Percentiles rank a stretch among this genome's conserved stretches.
Evolutionary conservation across 805 yeast species (phyloP).

Genomic region (Lachancea kluyveri): DNA sequence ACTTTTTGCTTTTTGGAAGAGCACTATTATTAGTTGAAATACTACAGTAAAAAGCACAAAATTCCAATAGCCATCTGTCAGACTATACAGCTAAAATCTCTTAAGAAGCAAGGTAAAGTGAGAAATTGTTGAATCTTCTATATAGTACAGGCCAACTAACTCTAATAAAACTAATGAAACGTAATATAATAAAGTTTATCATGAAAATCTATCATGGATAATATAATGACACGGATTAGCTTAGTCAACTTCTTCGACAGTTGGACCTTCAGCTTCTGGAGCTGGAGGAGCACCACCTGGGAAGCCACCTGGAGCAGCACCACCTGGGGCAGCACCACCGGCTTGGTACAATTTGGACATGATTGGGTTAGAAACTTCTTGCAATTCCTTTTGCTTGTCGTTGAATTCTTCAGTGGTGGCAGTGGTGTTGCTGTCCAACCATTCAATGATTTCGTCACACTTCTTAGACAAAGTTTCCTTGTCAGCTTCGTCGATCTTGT

Average conservation of each 20-base stretch:
- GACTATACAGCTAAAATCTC: too few relatives aligned
- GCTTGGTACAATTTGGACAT: conserved; percentile 94
- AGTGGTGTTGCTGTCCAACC: conserved; percentile 91
- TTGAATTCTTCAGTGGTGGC: conserved; percentile 90
- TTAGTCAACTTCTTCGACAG: conserved; percentile 79
- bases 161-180: not conserved
- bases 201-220: not conserved
- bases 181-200: conserved; percentile 1
- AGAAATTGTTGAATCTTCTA: too few relatives aligned
- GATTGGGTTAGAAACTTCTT: conserved; percentile 94
- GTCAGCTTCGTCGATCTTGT: conserved; percentile 71
- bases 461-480: conserved; percentile 72
- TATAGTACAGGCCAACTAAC: conserved; percentile 1
- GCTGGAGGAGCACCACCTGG: conserved; percentile 61
- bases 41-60: too few relatives aligned
- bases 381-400: conserved; percentile 95
- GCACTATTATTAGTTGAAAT: too few relatives aligned
- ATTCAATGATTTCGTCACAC: conserved; percentile 75
- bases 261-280: conserved; percentile 61
- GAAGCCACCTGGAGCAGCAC: conserved; percentile 59
- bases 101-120: too few relatives aligned
- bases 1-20: conserved; percentile 16
- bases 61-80: too few relatives aligned
- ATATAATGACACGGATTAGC: conserved; percentile 8
- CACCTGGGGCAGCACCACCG: conserved; percentile 77